Evolutionary conservation across 208 protist species (phyloP).

Genomic region (Porcisia deanei): DNA sequence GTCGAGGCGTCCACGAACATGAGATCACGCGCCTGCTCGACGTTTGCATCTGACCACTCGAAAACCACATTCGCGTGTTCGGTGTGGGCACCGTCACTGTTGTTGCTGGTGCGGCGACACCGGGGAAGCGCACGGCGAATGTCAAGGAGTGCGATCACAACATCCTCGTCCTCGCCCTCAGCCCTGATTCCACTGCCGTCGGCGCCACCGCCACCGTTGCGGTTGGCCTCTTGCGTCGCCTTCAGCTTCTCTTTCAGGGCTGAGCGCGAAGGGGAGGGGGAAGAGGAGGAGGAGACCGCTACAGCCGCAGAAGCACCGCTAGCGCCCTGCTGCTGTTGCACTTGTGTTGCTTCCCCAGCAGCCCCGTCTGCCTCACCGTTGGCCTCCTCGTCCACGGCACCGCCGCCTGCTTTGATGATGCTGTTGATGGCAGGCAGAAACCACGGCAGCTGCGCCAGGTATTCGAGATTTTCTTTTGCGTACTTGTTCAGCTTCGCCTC

Average conservation of each 20-base stretch:
- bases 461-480: constrained; percentile 69
- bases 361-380: neutral
- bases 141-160: constrained; percentile 71
- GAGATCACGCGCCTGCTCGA: constrained; percentile 67
- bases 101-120: neutral
- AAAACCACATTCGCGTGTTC: constrained; percentile 13
- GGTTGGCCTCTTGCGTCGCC: constrained; percentile 21
- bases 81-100: neutral
- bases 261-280: constrained; percentile 14
- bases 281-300: constrained; percentile 10
- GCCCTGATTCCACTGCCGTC: neutral
- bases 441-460: constrained; percentile 72
- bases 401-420: constrained; percentile 42
- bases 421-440: constrained; percentile 51
- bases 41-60: constrained; percentile 43
- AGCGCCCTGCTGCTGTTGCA: neutral
- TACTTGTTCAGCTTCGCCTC: constrained; percentile 69
- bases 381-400: constrained; percentile 16
- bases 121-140: constrained; percentile 65
- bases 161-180: constrained; percentile 66
- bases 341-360: neutral
- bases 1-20: constrained; percentile 87
- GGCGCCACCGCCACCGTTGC: neutral
- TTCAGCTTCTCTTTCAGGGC: constrained; percentile 29
- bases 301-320: neutral